Percentiles rank a stretch among this genome's conserved stretches.
Evolutionary conservation across 1,139 yeast species (phyloP).

Genomic region (Scheffersomyces quercinus): DNA sequence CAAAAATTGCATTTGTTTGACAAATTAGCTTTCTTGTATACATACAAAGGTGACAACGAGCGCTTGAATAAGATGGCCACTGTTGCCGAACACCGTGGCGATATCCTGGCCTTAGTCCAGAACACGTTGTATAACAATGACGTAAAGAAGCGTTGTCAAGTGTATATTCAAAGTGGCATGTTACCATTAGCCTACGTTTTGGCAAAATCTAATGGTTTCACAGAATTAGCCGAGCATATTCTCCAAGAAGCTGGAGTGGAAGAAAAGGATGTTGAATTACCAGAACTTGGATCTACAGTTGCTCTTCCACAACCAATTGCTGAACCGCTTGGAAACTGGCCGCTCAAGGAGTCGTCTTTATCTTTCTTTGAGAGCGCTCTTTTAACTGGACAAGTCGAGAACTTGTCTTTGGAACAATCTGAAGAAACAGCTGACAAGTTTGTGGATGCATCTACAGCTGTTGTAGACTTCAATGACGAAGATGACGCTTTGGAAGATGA

Average conservation of each 20-base stretch:
- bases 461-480: conserved; percentile 34
- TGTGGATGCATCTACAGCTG: conserved; percentile 12
- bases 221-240: conserved; percentile 69
- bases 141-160: conserved; percentile 71
- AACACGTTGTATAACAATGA: conserved; percentile 80
- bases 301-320: conserved; percentile 48
- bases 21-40: conserved; percentile 83
- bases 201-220: conserved; percentile 85
- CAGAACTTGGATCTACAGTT: conserved; percentile 48
- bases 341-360: conserved; percentile 67
- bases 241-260: conserved; percentile 68
- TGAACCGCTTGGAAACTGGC: conserved; percentile 70
- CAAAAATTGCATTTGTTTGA: conserved; percentile 88
- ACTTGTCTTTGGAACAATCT: conserved; percentile 51
- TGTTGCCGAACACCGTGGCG: conserved; percentile 89
- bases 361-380: conserved; percentile 87
- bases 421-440: conserved; percentile 20
- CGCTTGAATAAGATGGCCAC: conserved; percentile 82
- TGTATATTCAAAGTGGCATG: conserved; percentile 77
- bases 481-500: conserved; percentile 56
- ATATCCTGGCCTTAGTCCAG: conserved; percentile 76
- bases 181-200: conserved; percentile 89
- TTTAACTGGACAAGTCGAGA: conserved; percentile 71
- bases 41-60: conserved; percentile 75
- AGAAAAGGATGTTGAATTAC: conserved; percentile 67